Base-by-base conservation (phyloP, 257 asterid species). In the Cordia subcordata region DNA sequence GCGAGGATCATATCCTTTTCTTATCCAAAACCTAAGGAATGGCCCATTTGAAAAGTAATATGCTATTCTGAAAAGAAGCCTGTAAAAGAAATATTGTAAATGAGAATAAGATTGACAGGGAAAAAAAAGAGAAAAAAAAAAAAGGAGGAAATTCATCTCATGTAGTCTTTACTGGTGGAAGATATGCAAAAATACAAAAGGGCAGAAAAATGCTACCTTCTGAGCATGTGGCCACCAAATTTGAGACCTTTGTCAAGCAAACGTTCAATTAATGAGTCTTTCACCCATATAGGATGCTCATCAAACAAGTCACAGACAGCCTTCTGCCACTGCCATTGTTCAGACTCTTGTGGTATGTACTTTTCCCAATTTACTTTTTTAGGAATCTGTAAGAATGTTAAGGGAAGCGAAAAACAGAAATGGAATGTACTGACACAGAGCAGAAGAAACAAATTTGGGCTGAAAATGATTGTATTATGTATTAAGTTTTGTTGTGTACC, bases 1-100 rank as follows among this genome's bases (percentile, higher is more conserved):
- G 70, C 99, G 96, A 60, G 96, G 99, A 78, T 92, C 99, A 58
- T 88, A 92, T 69, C 99, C 96, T 78, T 92, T 92, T 77, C 83
- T 84, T 63, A 92, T 84, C 88, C 87, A 88, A 77, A 92, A 84
- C 71, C 94, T 80, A 68, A 76, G 80, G 74, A 77, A 92, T 55
- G 99, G 99, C 56, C 96, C 96, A 65, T 84, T 86, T 62, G 89
- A 79, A 77, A 92, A 92, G 75, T 92, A 92, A 75, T 92, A 92
- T 65, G 96, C 94, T 22, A 78, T 90, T 68, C 91, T 53, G 27
- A 83, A 82, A 56, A 92, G 95, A 74, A 92, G 88, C 85, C 98
- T 91, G 79, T 58, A 57, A 32, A 70, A 58, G 23, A 75, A 63
- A 74, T 42, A 59, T 55, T 52, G 40, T 37, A 27, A 27, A 27